A percentile compares a stretch with the other conserved stretches of the same genome.
Conservation (phyloP, 139 green algal genomes). For the Chlamydomonas incerta region DNA sequence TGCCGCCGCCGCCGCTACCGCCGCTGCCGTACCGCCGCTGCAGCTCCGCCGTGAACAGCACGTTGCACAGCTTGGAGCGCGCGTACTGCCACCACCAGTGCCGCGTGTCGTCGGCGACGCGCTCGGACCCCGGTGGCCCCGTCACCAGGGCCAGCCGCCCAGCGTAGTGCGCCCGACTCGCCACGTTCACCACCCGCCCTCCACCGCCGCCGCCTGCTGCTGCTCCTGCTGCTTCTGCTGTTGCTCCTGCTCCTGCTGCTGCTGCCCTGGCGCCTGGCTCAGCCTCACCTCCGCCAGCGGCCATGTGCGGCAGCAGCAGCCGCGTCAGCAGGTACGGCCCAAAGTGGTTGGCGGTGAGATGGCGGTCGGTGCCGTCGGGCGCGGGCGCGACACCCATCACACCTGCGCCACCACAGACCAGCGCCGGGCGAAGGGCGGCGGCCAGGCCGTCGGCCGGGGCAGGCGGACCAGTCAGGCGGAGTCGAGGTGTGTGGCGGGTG, state of each 20-base stretch:
- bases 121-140: background rate
- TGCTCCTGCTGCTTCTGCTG: no score
- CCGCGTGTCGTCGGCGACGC: background rate
- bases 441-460: no score
- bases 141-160: constrained; percentile 9
- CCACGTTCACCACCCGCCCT: constrained; percentile 67
- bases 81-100: constrained; percentile 61
- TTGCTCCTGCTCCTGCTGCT: no score
- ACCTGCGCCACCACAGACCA: no score
- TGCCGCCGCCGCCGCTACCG: background rate
- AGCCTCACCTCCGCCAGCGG: background rate
- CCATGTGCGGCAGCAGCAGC: constrained; percentile 68
- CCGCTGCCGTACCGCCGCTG: constrained; percentile 48
- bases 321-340: constrained; percentile 76
- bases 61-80: constrained; percentile 77
- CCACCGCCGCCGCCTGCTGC: no score
- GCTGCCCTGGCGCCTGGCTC: no score
- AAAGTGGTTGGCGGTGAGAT: constrained; percentile 70
- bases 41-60: constrained; percentile 69
- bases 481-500: no score
- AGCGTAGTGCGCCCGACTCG: constrained; percentile 64
- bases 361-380: constrained; percentile 48
- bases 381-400: constrained; percentile 64
- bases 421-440: no score
- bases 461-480: no score